phyloP scores from a whole-genome alignment of 2,329 filamentous ascomycete species.

The Trichoderma atrobrunneum region DNA sequence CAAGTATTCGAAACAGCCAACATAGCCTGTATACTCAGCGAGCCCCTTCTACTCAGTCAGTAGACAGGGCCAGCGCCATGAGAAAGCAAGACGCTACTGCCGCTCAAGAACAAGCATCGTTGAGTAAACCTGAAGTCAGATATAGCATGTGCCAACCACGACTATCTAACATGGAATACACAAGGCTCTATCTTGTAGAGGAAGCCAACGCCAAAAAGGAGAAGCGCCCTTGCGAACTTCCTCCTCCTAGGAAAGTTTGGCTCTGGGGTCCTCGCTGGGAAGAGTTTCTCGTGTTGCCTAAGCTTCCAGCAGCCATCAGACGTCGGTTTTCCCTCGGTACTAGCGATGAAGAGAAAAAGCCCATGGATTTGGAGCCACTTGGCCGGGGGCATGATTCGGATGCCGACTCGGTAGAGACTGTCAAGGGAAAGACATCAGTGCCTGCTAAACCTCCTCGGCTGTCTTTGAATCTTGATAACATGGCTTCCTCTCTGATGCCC shows the following conservation, averaged over 20 bases:
- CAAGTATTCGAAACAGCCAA: neutral
- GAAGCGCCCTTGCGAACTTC: conserved; percentile 29
- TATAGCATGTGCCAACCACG: conserved; percentile 29
- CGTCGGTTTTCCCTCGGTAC: conserved; percentile 4
- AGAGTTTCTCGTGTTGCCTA: conserved; percentile 38
- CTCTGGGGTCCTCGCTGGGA: conserved; percentile 37
- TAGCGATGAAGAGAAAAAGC: neutral
- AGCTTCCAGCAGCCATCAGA: conserved; percentile 30
- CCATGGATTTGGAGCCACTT: neutral
- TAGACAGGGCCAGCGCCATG: neutral
- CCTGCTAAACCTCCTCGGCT: conserved; percentile 28
- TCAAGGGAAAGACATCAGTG: conserved; percentile 16
- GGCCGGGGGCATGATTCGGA: conserved; percentile 20
- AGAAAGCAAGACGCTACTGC: neutral
- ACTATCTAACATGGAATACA: conserved; percentile 42
- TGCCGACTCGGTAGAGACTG: conserved; percentile 24
- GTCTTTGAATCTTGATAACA: conserved; percentile 32
- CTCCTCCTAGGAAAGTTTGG: conserved; percentile 30
- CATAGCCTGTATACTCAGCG: neutral
- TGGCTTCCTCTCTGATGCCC: conserved; percentile 27
- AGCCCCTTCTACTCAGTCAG: neutral
- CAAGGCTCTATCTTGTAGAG: conserved; percentile 36
- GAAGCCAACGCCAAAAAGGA: conserved; percentile 31
- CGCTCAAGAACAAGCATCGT: neutral
- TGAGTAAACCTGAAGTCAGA: neutral